These are phyloP conservation scores for Laetiporus sulphureus DNA, from an alignment of 1,284 basidiomycete species.

Conservation along the genomic window DNA sequence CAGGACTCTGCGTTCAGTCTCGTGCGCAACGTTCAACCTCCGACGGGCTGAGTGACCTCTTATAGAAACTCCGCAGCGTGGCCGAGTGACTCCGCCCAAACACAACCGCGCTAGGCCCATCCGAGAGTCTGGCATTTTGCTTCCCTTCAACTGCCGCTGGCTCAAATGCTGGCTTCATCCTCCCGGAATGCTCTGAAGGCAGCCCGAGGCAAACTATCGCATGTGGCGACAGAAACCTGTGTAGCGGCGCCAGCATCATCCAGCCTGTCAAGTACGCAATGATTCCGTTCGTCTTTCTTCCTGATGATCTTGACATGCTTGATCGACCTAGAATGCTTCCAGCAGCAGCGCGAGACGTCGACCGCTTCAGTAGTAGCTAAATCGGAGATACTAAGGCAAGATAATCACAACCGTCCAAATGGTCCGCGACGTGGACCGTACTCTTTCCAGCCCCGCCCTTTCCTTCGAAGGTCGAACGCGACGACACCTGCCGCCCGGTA, in stretches of 20 bases:
- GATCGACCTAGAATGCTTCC: no score
- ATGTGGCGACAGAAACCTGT: constrained; percentile 4
- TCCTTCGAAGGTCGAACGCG: constrained; percentile 6
- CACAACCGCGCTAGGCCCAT: not conserved
- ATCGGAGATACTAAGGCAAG: not conserved
- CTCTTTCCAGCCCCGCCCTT: constrained; percentile 3
- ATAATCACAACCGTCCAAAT: not conserved
- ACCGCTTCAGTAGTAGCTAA: constrained; percentile 8
- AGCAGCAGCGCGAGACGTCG: constrained; percentile 15
- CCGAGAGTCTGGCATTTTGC: constrained; percentile 1
- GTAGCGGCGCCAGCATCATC: not conserved
- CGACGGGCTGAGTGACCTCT: no score
- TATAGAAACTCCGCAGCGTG: no score
- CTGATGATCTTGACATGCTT: no score
- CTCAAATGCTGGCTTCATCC: constrained; percentile 35
- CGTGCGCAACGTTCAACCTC: not conserved
- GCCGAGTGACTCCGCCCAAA: no score
- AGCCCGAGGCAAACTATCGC: constrained; percentile 8
- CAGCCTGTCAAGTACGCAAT: not conserved
- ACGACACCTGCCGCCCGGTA: constrained; percentile 11
- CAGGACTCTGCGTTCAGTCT: not conserved
- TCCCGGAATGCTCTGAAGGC: constrained; percentile 30
- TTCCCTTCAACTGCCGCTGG: constrained; percentile 3
- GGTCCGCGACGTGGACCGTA: constrained; percentile 6
- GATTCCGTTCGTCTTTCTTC: no score